Evolutionary conservation across 2,329 filamentous ascomycete species (phyloP).

Genomic region (Penicillium corylophilum): DNA sequence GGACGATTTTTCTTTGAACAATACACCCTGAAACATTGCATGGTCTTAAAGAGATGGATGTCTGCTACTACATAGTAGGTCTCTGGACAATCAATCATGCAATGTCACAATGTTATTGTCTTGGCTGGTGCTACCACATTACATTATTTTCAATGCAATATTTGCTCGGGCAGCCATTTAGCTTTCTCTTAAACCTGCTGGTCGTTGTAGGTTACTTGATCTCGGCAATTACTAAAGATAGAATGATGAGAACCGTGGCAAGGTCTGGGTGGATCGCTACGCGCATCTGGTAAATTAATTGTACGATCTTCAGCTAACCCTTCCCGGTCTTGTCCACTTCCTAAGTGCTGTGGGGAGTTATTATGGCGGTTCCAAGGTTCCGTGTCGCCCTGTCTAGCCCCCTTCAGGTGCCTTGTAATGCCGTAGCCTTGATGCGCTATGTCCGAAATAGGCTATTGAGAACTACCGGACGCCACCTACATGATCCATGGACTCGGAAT

Average conservation of each 20-base stretch:
- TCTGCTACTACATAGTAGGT: neutral
- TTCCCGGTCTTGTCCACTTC: neutral
- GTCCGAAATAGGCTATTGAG: neutral
- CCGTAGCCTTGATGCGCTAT: neutral
- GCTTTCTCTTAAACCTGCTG: too few relatives aligned
- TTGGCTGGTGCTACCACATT: neutral
- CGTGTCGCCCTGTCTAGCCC: neutral
- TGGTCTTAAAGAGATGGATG: neutral
- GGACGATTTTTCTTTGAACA: neutral
- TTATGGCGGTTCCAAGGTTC: neutral
- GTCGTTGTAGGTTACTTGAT: neutral
- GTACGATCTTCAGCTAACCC: slow-evolving; percentile 1
- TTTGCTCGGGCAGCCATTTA: too few relatives aligned
- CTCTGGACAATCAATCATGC: neutral
- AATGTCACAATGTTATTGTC: neutral
- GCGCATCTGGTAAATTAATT: slow-evolving; percentile 4
- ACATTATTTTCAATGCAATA: neutral
- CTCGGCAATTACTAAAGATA: neutral
- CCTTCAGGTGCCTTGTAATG: too few relatives aligned
- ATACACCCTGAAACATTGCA: neutral
- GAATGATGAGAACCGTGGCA: neutral
- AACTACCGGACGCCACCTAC: neutral
- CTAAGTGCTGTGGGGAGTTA: neutral
- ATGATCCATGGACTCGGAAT: neutral
- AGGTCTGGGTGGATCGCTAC: neutral